Evolutionary conservation across 2,329 filamentous ascomycete genomes (phyloP).

Genomic region (Teratosphaeria viscida): DNA sequence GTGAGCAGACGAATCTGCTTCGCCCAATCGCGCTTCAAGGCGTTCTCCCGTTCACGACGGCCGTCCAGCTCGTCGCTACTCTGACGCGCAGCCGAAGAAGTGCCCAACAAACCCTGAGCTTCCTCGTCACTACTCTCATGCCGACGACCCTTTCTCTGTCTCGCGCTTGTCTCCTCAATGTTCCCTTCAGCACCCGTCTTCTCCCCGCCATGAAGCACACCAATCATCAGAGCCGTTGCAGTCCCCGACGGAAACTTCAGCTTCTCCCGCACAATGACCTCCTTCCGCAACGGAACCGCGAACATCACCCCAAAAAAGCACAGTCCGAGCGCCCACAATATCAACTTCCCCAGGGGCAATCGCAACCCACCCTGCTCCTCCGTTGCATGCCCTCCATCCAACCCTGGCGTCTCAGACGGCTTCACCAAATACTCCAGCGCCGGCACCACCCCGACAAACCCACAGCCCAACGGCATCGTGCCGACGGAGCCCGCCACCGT

Average conservation of each 20-base stretch:
- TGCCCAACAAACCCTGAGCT: constrained; percentile 24
- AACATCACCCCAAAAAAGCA: constrained; percentile 97
- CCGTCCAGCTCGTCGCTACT: constrained; percentile 1
- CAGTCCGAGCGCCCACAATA: constrained; percentile 83
- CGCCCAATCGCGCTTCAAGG: constrained; percentile 44
- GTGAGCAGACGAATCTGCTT: constrained; percentile 50
- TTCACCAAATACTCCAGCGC: constrained; percentile 79
- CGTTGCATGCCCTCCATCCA: neutral
- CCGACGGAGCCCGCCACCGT: constrained; percentile 92
- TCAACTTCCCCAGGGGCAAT: constrained; percentile 57
- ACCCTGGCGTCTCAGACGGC: constrained; percentile 49
- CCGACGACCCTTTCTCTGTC: constrained; percentile 12
- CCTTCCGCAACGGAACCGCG: constrained; percentile 77
- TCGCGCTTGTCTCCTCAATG: constrained; percentile 25
- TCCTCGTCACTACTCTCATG: constrained; percentile 16
- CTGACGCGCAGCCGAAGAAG: constrained; percentile 5
- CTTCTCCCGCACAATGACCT: constrained; percentile 88
- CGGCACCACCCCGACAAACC: constrained; percentile 89
- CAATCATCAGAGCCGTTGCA: constrained; percentile 87
- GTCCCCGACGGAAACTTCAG: constrained; percentile 92
- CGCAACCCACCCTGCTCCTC: constrained; percentile 18
- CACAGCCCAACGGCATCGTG: constrained; percentile 91
- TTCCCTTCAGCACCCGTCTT: constrained; percentile 26
- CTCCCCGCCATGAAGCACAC: constrained; percentile 64
- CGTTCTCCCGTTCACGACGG: constrained; percentile 13